Base-by-base conservation (phyloP, 2,329 filamentous ascomycete species). In the Penicillium sp. region DNA sequence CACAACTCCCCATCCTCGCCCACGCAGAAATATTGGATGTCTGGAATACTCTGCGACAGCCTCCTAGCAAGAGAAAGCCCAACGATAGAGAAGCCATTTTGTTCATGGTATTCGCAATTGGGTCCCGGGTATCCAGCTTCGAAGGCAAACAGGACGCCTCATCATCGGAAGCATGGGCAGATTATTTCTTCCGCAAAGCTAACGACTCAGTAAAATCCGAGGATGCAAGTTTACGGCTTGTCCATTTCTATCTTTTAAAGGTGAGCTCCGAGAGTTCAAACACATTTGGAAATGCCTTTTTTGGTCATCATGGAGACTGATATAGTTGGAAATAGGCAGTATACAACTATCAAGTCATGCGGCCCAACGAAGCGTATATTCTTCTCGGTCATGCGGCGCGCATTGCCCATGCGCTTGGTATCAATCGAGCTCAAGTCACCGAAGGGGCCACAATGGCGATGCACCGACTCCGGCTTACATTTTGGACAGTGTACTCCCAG, bases 291-390 rank as follows among this genome's bases (percentile, higher is more conserved):
- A 27, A 3, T 6, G 24, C 24, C 8, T 27, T 27, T 27, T n/a
- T n/a, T 7, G 13, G n/a, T 16, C 14, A 36, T 16, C 14, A 1
- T n/a, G 14, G 11, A n/a, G 6, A 36, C 41, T 43, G 11, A 43
- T 2, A 6, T 43, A 29, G 5, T 18, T 18, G n/a, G 14, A 18
- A 18, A 5, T 18, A 60, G 58, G 48, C 56, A 4, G 57, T 60
- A 53, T 59, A 59, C 29, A 53, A 50, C 5, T n/a, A 57, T 1
- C 56, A 60, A n/a, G 29, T 57, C 2, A 60, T 60, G 58, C 48
- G 58, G 10, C 58, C 56, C 22, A 60, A 60, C 14, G 58, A 60
- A 29, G 56, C 56, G 1, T 60, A 58, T 34, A 45, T 60, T 3
- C 53, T 54, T 27, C 43, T 60, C 3, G 58, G 58, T 3, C 53